These are phyloP conservation scores for Puccinia novopanici DNA, from an alignment of 1,284 basidiomycete genomes.

Conservation along the genomic window DNA sequence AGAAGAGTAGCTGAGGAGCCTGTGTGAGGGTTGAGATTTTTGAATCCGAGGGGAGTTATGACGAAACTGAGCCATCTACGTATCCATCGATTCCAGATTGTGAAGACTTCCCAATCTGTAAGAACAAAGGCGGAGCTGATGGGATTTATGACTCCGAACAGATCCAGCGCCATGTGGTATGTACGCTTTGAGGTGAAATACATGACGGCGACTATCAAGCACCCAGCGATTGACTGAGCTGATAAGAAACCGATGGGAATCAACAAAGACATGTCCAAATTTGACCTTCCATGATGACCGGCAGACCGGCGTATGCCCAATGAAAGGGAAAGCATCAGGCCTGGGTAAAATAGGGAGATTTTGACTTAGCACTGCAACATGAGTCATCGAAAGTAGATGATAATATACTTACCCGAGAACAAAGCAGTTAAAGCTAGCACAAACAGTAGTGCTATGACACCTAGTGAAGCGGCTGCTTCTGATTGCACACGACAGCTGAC, in stretches of 20 bases:
- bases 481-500: conserved; percentile 25
- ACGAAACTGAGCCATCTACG: not conserved
- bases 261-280: conserved; percentile 27
- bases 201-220: conserved; percentile 19
- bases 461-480: conserved; percentile 6
- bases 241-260: conserved; percentile 27
- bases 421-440: conserved; percentile 21
- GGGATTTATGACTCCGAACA: conserved; percentile 22
- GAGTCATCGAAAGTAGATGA: too few relatives aligned
- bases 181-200: conserved; percentile 4
- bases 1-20: not conserved
- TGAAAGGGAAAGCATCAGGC: not conserved
- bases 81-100: conserved; percentile 19
- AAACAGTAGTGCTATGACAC: not conserved
- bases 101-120: conserved; percentile 6
- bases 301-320: not conserved
- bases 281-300: conserved; percentile 10
- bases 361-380: not conserved
- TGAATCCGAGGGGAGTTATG: not conserved
- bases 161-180: conserved; percentile 12
- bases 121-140: conserved; percentile 14
- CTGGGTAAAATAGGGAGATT: not conserved
- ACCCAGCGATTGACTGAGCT: conserved; percentile 20
- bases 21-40: not conserved
- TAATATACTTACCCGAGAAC: conserved; percentile 20